Base-by-base conservation (phyloP, 1,139 yeast genomes). In the Yamadazyma epiphylla region DNA sequence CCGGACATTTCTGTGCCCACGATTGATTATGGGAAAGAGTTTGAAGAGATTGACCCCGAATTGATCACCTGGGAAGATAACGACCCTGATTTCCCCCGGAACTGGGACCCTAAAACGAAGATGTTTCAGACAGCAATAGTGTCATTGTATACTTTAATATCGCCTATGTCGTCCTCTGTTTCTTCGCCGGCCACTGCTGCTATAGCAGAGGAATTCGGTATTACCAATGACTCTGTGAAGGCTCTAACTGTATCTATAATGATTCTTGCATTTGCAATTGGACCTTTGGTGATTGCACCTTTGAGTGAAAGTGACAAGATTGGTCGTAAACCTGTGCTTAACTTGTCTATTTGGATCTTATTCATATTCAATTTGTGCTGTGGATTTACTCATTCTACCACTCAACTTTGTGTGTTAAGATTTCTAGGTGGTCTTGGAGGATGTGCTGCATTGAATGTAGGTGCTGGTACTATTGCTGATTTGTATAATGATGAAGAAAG, bases 391-490 rank as follows among this genome's bases (percentile, higher is more conserved):
- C 60, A 71, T 25, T 74, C 63, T 25, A 64, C 73, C 0, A 65
- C 77, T 1, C 80, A 77, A 40, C 55, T 80, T 48, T 63, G 79
- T 39, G 70, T 78, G 4, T 70, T 74, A 33, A 60, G 86, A 26
- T 72, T 78, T 31, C 46, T 79, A 6, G 82, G 82, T 1, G 87
- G 87, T 2, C 52, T 71, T 17, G 77, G 80, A n/a, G 82, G 81
- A 4, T 72, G 80, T 33, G 79, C 83, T 1, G 77, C 85, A 1
- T 55, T 79, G 27, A 74, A 77, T 31, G 80, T 78, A n/a, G 83
- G 84, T n/a, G 84, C 83, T 2, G 87, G 86, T 19, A 70, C 77
- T 4, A 50, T 80, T 28, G 80, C 82, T n/a, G 87, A 80, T 46
- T 51, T 77, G 34, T 80, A 70, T 55, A 60, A 61, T 28, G 77